A percentile compares a stretch with the other conserved stretches of the same genome.
phyloP scores from a whole-genome alignment of 2,329 filamentous ascomycete species.

The Aspergillus neoniger region DNA sequence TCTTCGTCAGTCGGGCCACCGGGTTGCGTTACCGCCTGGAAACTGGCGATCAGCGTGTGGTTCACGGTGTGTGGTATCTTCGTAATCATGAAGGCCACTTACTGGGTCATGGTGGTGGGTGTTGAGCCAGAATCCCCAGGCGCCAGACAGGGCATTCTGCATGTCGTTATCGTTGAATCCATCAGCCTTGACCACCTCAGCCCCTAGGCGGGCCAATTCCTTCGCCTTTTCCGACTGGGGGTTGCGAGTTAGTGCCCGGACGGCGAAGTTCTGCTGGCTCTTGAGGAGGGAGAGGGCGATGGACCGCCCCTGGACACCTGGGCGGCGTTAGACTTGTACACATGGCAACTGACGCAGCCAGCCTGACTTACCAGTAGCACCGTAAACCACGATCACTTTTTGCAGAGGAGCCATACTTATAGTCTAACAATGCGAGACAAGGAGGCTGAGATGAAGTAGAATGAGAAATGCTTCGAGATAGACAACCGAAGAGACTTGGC shows the following conservation, averaged over 20 bases:
- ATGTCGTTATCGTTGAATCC: not conserved
- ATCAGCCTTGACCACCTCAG: slow-evolving; percentile 1
- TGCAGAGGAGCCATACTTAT: not conserved
- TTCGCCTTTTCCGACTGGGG: not conserved
- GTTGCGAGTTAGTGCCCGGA: not conserved
- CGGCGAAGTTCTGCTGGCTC: not conserved
- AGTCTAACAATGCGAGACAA: not conserved
- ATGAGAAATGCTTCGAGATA: not conserved
- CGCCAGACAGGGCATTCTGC: not conserved
- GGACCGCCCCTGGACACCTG: not conserved
- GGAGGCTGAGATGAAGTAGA: not conserved
- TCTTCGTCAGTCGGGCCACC: not conserved
- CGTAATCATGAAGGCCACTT: not conserved
- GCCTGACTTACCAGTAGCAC: not conserved
- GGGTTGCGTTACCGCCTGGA: not conserved
- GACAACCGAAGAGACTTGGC: not conserved
- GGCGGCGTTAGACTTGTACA: not conserved
- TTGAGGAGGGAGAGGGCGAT: slow-evolving; percentile 1
- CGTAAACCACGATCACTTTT: not conserved
- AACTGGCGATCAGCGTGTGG: not conserved
- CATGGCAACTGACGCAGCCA: not conserved
- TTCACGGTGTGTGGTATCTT: not conserved
- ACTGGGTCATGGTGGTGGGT: slow-evolving; percentile 5
- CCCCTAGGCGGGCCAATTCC: not conserved
- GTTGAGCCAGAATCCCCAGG: slow-evolving; percentile 5